These are phyloP conservation scores for Acanthamoeba triangularis DNA, from an alignment of 208 protist species.

Conservation along the genomic window DNA sequence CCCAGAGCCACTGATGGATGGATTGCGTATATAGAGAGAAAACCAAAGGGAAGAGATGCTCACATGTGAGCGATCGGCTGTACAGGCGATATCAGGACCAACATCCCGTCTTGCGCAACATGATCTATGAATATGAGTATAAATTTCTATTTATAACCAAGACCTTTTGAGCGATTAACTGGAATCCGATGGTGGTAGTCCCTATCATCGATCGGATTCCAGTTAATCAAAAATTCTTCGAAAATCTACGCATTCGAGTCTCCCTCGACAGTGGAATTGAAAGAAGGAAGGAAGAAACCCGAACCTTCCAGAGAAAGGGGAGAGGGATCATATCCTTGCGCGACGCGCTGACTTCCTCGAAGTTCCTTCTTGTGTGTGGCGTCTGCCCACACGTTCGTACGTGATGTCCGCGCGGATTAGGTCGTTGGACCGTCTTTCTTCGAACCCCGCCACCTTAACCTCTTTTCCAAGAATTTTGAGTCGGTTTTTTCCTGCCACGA, in stretches of 20 bases:
- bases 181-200: not conserved
- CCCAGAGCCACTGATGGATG: conserved; percentile 73
- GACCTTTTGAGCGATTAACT: not conserved
- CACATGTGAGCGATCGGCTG: not conserved
- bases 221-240: too few species aligned
- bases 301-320: conserved; percentile 75
- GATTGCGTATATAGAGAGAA: not conserved
- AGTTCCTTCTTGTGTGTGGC: not conserved
- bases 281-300: too few species aligned
- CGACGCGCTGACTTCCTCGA: not conserved
- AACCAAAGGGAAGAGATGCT: not conserved
- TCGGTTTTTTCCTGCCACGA: not conserved
- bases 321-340: conserved; percentile 45
- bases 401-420: too few species aligned
- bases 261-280: not conserved
- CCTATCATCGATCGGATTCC: too few species aligned
- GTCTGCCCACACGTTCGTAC: not conserved
- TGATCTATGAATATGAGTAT: too few species aligned
- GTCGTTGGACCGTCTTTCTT: not conserved
- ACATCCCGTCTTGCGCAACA: too few species aligned
- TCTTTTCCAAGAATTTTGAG: not conserved
- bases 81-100: too few species aligned
- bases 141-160: too few species aligned
- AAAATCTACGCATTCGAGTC: not conserved
- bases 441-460: conserved; percentile 29